phyloP scores from a whole-genome alignment of 1,284 basidiomycete species.

The Ustilago tritici region DNA sequence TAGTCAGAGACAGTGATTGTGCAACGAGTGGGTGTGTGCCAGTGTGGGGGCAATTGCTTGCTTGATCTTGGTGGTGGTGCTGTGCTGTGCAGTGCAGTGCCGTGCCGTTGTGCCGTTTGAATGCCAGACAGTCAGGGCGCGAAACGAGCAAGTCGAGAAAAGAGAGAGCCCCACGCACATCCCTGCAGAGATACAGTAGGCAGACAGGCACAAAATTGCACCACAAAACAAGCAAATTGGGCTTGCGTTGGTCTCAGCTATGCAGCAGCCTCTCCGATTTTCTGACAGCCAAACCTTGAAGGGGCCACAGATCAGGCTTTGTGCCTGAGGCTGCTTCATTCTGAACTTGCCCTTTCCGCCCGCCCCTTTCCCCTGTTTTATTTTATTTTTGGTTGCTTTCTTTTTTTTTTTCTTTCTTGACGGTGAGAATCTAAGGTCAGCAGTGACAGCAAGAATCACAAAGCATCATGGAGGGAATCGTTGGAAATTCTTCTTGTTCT shows the following conservation, averaged over 20 bases:
- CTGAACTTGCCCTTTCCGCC: background rate
- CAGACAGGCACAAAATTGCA: background rate
- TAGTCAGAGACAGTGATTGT: no score
- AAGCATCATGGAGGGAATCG: background rate
- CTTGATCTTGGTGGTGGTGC: background rate
- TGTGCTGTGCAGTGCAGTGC: conserved; percentile 5
- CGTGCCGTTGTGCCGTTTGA: background rate
- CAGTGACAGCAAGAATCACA: background rate
- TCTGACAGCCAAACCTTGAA: background rate
- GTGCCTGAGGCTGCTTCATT: background rate
- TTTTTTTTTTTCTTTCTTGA: background rate
- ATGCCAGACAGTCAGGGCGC: background rate
- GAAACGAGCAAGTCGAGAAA: background rate
- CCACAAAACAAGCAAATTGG: background rate
- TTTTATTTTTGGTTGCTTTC: background rate
- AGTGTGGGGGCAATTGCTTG: background rate
- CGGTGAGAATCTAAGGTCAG: background rate
- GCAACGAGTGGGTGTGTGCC: background rate
- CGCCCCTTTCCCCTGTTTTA: background rate
- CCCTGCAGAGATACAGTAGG: background rate
- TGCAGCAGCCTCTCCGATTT: background rate
- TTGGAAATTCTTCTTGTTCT: conserved; percentile 2
- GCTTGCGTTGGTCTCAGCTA: conserved; percentile 5
- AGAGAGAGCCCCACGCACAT: background rate
- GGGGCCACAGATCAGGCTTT: no score